phyloP scores from a whole-genome alignment of 495 filamentous ascomycete species.

The Tetracladium marchalianum region DNA sequence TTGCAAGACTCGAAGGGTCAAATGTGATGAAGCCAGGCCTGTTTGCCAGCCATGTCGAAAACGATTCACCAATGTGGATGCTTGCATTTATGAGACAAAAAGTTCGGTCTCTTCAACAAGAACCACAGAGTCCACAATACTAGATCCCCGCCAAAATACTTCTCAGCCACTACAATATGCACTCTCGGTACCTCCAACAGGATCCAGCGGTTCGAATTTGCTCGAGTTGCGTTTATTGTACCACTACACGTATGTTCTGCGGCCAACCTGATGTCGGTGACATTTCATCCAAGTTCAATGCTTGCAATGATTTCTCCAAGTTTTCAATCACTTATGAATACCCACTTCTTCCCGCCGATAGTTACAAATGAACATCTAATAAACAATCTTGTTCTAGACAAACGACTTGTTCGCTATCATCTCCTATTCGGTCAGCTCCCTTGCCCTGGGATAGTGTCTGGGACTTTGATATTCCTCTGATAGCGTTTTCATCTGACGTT shows the following conservation, averaged over 20 bases:
- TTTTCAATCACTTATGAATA: no score
- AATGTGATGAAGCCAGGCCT: slow-evolving; percentile 14
- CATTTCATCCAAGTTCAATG: background rate
- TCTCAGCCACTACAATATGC: slow-evolving; percentile 16
- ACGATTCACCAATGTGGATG: background rate
- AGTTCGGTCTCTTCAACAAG: slow-evolving; percentile 30
- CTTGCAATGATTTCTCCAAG: background rate
- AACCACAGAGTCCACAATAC: background rate
- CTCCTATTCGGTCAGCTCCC: no score
- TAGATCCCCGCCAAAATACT: slow-evolving; percentile 16
- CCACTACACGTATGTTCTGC: slow-evolving; percentile 6
- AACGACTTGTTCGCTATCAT: background rate
- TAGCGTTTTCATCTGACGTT: slow-evolving; percentile 6
- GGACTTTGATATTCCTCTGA: slow-evolving; percentile 5
- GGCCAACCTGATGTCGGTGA: background rate
- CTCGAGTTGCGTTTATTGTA: slow-evolving; percentile 13
- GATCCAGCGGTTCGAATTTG: background rate
- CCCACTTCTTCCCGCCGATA: no score
- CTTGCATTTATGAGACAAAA: background rate
- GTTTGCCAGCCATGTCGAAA: slow-evolving; percentile 11
- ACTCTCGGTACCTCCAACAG: background rate
- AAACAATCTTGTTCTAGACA: no score
- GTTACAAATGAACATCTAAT: no score
- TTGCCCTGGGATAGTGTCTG: background rate
- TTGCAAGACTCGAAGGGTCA: slow-evolving; percentile 11